Base-by-base conservation (phyloP, 1,284 basidiomycete species). In the Apiotrichum brassicae region DNA sequence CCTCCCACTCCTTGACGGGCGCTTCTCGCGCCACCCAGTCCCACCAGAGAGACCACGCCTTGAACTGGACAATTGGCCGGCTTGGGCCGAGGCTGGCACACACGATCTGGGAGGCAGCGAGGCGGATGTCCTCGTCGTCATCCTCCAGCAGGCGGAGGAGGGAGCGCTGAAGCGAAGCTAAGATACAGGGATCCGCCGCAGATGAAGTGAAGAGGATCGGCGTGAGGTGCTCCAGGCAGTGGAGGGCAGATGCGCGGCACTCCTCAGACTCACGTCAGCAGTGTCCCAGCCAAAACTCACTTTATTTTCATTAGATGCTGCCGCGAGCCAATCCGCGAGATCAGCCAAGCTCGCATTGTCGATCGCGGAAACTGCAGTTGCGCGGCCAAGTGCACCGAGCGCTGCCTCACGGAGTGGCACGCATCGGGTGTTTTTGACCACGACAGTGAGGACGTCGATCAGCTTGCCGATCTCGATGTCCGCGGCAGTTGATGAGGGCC, bases 101-200 rank as follows among this genome's bases (percentile, higher is more conserved):
- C 23, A 72, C 54, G 28, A 68, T 62, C 3, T 42, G 47, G 6
- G 57, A 51, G 0, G 65, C 61, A 1, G 52, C 61, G 8, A 48
- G 19, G 13, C 68, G 64, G 33, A 71, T 60, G 12, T 64, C 64
- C 22, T 66, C 60, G 47, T 70, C 67, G 55, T 72, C 70, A 44
- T 72, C 70, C 41, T 69, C 61, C 7, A 71, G 44, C 13, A 71
- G 47, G 2, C 62, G 51, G 1, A 66, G 47, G 2, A 68, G 56
- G 8, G 62, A 28, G 16, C 41, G 47, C 38, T 55, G 52, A 8
- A 58, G 51, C 3, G 25, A 34, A 16, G 36, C 43, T 1, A 46
- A 47, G 7, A 25, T 53, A 23, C 4, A 37, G 26, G 43, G 11
- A 8, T n/a, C 22, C 2, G 46, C 12, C 3, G 40, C 16, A 11